Evolutionary conservation across 1,139 yeast species (phyloP).

Genomic region (Spathaspora sp.): DNA sequence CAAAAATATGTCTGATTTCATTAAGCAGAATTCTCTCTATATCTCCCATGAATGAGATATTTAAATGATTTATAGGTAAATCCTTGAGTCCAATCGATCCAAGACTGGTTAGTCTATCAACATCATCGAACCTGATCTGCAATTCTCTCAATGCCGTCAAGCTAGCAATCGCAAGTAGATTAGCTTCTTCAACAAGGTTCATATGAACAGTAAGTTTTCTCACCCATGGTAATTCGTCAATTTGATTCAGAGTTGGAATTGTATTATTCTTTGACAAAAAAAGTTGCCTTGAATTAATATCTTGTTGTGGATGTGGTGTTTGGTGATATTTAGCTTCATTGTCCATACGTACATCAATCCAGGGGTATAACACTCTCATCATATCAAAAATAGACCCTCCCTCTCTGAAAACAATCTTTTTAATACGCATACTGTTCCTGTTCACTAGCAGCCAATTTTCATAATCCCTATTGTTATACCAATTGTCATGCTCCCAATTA

Average conservation of each 20-base stretch:
- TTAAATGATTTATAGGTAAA: not conserved
- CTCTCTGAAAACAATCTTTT: too few relatives aligned
- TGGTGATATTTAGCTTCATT: not conserved
- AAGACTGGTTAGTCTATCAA: not conserved
- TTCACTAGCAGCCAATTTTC: too few relatives aligned
- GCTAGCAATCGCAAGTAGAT: not conserved
- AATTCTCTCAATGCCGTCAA: not conserved
- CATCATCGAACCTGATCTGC: not conserved
- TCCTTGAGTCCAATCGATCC: not conserved
- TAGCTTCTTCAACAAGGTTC: not conserved
- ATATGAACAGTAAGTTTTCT: not conserved
- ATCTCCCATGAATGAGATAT: not conserved
- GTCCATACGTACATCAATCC: not conserved
- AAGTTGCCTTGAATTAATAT: not conserved
- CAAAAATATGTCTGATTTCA: not conserved
- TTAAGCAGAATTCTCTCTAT: not conserved
- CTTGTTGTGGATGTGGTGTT: not conserved
- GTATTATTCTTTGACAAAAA: not conserved
- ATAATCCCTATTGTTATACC: too few relatives aligned
- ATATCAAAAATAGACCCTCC: too few relatives aligned
- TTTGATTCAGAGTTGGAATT: not conserved
- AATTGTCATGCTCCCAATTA: too few relatives aligned
- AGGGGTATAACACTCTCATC: not conserved
- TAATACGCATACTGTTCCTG: too few relatives aligned
- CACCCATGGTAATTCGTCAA: not conserved